Conservation (phyloP, 257 asterid species). For the Solanum pimpinellifolium region DNA sequence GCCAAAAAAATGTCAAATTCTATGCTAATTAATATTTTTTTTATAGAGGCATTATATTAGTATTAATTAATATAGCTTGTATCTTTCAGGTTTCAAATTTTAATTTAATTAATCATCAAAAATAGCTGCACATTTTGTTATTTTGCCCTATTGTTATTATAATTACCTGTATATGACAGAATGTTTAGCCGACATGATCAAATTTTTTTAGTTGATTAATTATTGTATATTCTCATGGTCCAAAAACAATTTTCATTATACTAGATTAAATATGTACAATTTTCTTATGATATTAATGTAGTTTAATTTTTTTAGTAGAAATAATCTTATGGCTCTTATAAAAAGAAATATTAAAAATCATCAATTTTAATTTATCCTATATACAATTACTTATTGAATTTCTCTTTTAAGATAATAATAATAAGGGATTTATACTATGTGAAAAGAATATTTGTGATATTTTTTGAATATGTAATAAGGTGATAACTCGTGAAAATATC, state of each 20-base stretch:
- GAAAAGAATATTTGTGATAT: background rate
- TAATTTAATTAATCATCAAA: background rate
- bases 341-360: no score
- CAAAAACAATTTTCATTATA: background rate
- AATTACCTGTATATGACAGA: background rate
- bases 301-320: background rate
- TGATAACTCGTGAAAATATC: background rate
- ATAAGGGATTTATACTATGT: background rate
- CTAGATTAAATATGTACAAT: background rate
- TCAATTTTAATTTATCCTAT: background rate
- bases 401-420: background rate
- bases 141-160: background rate
- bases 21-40: background rate
- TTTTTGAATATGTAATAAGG: background rate
- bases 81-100: background rate
- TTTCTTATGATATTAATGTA: background rate
- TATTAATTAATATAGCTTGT: background rate
- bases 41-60: background rate
- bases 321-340: background rate
- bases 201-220: background rate
- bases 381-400: background rate
- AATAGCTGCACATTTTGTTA: background rate
- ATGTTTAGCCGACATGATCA: background rate
- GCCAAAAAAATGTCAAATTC: background rate
- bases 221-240: background rate